Base-by-base conservation (phyloP, 2,329 filamentous ascomycete genomes). In the Cylindrodendrum hubeiense region DNA sequence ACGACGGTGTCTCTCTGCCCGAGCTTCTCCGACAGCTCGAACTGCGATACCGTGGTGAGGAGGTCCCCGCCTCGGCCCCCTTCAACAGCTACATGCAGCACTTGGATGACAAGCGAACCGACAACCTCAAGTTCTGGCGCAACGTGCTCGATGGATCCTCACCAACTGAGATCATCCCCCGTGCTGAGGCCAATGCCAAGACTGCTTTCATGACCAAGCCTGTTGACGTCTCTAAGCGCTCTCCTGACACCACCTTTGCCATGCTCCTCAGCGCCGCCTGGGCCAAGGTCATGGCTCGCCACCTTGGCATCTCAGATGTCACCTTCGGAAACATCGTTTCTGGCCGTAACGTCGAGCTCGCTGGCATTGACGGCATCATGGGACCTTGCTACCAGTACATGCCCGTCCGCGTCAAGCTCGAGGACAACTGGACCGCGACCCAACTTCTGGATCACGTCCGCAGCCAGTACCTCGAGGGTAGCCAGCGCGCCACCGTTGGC, bases 1-100 rank as follows among this genome's bases (percentile, higher is more conserved):
- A 85, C 54, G 83, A 85, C 24, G 83, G 83, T 26, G 80, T 85
- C 19, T 85, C 80, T 22, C 74, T 85, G 3, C 83, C 83, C 0
- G 75, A 78, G 5, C 74, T 85, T 1, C 78, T 83, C 34, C 74
- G 76, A 1, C 78, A 82, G 49, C 76, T 85, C 28, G 77, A 80
- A 2, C 73, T 78, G 3, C 76, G 80, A 6, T 85, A 85, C 65
- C 63, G 70, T 2, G 78, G 76, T 8, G 33, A 65, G 1, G 71
- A 73, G 5, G 39, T 65, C 3, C 65, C 72, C 2, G 41, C 58
- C 0, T 74, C 69, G 1, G 49, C 68, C 1, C 66, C 69, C 13
- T 74, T 75, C n/a, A 61, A 62, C 6, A 65, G 41, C 15, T 74
- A 70, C 15, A 44, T 74, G 2, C 63, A 67, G 43, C 52, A 70